Evolutionary conservation across 1,284 basidiomycete genomes (phyloP).

Genomic region (Malassezia pachydermatis): DNA sequence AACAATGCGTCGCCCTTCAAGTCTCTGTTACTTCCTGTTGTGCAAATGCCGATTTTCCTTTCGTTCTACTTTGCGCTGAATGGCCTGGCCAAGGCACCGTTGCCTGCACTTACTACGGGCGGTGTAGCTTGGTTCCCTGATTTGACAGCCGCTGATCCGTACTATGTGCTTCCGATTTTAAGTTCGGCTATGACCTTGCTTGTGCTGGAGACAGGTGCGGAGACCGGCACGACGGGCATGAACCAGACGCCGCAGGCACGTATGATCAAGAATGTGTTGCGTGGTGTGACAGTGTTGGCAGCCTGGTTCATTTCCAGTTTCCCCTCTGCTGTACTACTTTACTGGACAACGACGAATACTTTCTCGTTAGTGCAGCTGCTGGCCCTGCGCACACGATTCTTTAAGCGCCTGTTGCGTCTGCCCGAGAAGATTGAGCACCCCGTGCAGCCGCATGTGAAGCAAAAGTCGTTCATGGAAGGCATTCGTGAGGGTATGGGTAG

Average conservation of each 20-base stretch:
- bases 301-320: conserved; percentile 56
- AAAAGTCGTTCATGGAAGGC: conserved; percentile 22
- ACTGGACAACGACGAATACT: conserved; percentile 54
- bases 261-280: conserved; percentile 65
- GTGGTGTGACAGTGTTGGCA: conserved; percentile 56
- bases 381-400: conserved; percentile 23
- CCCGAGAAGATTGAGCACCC: conserved; percentile 27
- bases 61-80: conserved; percentile 76
- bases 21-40: conserved; percentile 57
- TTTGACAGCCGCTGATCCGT: conserved; percentile 68
- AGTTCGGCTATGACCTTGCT: conserved; percentile 60
- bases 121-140: conserved; percentile 69
- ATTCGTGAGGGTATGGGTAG: conserved; percentile 12
- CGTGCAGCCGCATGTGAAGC: conserved; percentile 24
- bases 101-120: conserved; percentile 65
- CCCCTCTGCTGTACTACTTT: conserved; percentile 53
- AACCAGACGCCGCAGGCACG: conserved; percentile 53
- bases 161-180: conserved; percentile 63
- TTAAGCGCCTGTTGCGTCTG: conserved; percentile 23
- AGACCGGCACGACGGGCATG: conserved; percentile 52
- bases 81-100: conserved; percentile 60
- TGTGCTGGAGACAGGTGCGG: conserved; percentile 58
- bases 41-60: conserved; percentile 68
- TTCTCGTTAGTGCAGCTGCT: conserved; percentile 54
- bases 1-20: conserved; percentile 61